Percentiles rank a stretch among this genome's conserved stretches.
Evolutionary conservation across 176 grass and related monocot species (phyloP).

Genomic region (Lolium multiflorum): DNA sequence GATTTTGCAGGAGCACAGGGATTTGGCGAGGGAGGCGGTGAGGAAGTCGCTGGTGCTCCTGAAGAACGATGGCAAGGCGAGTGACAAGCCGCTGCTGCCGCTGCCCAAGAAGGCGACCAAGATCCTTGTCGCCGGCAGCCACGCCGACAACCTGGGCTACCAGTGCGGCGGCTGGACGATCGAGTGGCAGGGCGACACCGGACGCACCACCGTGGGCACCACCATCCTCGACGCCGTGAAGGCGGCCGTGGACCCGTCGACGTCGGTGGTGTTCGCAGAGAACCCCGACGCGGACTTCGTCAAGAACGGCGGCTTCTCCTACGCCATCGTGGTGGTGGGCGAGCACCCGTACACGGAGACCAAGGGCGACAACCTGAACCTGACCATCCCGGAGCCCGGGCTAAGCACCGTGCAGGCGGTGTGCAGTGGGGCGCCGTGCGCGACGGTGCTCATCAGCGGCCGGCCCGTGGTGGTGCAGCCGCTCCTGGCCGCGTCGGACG

Average conservation of each 20-base stretch:
- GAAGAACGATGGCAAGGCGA: slow-evolving; percentile 84
- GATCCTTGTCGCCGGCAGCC: slow-evolving; percentile 91
- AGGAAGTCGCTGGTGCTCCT: slow-evolving; percentile 92
- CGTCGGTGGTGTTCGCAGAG: slow-evolving; percentile 78
- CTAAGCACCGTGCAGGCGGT: slow-evolving; percentile 75
- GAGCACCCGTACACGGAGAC: slow-evolving; percentile 92
- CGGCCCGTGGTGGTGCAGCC: slow-evolving; percentile 87
- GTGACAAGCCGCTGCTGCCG: slow-evolving; percentile 58
- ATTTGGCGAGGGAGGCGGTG: slow-evolving; percentile 87
- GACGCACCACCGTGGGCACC: slow-evolving; percentile 71
- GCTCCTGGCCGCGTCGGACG: slow-evolving; percentile 57
- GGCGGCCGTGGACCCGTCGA: slow-evolving; percentile 77
- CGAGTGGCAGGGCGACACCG: slow-evolving; percentile 78
- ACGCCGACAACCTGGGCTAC: slow-evolving; percentile 96
- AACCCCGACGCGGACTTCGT: slow-evolving; percentile 77
- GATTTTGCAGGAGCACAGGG: slow-evolving; percentile 71
- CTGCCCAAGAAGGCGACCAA: slow-evolving; percentile 82
- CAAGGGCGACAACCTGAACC: slow-evolving; percentile 87
- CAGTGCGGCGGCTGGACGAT: slow-evolving; percentile 99
- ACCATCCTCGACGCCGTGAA: slow-evolving; percentile 89
- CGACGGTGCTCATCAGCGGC: slow-evolving; percentile 75
- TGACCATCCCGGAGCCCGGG: slow-evolving; percentile 87
- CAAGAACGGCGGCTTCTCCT: slow-evolving; percentile 70
- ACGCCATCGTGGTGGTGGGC: slow-evolving; percentile 83
- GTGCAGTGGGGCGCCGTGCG: slow-evolving; percentile 66